Base-by-base conservation (phyloP, 768 basidiomycete genomes). In the Trametes meyenii region DNA sequence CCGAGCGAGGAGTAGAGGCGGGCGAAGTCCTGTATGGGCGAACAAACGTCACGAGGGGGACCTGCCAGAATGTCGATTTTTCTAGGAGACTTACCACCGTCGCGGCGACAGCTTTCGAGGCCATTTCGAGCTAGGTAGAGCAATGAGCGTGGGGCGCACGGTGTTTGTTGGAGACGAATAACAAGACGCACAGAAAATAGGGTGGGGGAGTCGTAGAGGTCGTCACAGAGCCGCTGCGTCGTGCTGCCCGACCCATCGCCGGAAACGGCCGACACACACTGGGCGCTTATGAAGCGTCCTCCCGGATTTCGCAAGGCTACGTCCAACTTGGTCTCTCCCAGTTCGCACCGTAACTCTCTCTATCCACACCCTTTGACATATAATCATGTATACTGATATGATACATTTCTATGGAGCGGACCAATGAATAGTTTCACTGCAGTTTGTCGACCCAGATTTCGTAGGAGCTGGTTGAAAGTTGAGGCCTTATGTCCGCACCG, bases 1-100 rank as follows among this genome's bases (percentile, higher is more conserved):
- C 89, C 89, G 24, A 94, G 83, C 54, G 89, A 86, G 56, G 87
- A 78, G 76, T 93, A 94, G 66, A 94, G 83, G 72, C 89, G 89
- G 71, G 89, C 76, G 74, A 92, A 93, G 77, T 93, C 91, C 92
- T 94, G 70, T 61, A 58, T 36, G 58, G 57, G 52, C 55, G 65
- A 23, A 40, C 53, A 49, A 58, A 54, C 21, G 43, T 52, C 48
- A 61, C 58, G 45, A 52, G 46, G 38, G 54, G 50, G n/a, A n/a
- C 46, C 53, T 50, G 36, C 53, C 52, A n/a, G 21, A 12, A 35
- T 23, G 48, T 23, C 23, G 19, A 50, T 53, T 55, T 46, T 29
- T 55, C 13, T 51, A 38, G 12, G 48, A 29, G 5, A 73, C 74
- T 62, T 62, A 76, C 75, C 55, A 89, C 85, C 74, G 85, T 87